Percentiles rank a stretch among this genome's conserved stretches.
Conservation (phyloP, 176 grass and related monocot genomes). For the Hordeum marinum region DNA sequence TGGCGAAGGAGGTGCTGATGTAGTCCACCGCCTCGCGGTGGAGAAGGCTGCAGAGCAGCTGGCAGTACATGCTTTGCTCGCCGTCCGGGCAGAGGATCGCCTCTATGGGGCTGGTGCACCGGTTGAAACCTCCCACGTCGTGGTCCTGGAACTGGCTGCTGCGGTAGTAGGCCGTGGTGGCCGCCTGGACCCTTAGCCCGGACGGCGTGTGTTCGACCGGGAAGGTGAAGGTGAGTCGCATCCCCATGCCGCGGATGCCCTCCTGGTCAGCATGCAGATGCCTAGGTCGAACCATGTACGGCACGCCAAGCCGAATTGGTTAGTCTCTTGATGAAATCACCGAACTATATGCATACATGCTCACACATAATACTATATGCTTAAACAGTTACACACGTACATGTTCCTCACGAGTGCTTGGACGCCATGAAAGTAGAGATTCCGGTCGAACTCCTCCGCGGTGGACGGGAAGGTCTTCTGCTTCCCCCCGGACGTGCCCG, state of each 20-base stretch:
- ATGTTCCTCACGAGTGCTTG: conserved; percentile 28
- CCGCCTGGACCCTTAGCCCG: background rate
- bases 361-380: too few species aligned
- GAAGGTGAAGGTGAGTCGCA: conserved; percentile 32
- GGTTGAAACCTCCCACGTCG: background rate
- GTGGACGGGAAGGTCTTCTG: conserved; percentile 37
- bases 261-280: too few species aligned
- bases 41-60: conserved; percentile 36
- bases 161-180: conserved; percentile 24
- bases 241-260: background rate
- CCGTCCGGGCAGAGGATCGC: conserved; percentile 28
- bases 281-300: too few species aligned
- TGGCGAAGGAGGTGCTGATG: conserved; percentile 18
- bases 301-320: too few species aligned
- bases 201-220: conserved; percentile 6
- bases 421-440: conserved; percentile 9
- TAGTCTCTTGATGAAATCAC: too few species aligned
- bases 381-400: conserved; percentile 9
- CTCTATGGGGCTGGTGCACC: conserved; percentile 33
- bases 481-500: conserved; percentile 36
- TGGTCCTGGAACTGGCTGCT: conserved; percentile 28
- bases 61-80: conserved; percentile 55
- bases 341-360: too few species aligned
- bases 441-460: conserved; percentile 20
- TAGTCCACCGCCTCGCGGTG: conserved; percentile 9